Conservation (phyloP, 2,329 filamentous ascomycete genomes). For the Xylaria multiplex region DNA sequence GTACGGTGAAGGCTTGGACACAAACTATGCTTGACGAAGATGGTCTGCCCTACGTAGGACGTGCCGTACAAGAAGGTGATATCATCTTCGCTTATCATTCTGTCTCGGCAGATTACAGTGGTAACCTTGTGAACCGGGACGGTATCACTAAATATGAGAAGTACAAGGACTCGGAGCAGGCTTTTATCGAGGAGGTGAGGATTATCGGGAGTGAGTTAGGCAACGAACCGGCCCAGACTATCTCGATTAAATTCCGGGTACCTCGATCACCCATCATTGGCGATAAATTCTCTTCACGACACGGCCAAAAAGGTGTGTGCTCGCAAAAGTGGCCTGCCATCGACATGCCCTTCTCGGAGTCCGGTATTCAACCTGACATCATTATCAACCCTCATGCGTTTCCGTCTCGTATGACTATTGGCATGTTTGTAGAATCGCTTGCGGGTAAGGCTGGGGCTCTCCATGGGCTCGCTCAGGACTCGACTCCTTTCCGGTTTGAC, state of each 20-base stretch:
- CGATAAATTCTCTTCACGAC: slow-evolving; percentile 98
- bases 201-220: slow-evolving; percentile 87
- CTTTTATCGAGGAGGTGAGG: slow-evolving; percentile 91
- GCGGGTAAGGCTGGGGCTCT: slow-evolving; percentile 94
- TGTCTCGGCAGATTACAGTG: slow-evolving; percentile 81
- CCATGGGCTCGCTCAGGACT: slow-evolving; percentile 95
- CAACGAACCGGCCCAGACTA: slow-evolving; percentile 82
- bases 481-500: slow-evolving; percentile 92
- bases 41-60: slow-evolving; percentile 83
- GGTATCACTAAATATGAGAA: slow-evolving; percentile 87
- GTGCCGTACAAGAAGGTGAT: slow-evolving; percentile 81
- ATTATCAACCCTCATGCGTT: slow-evolving; percentile 99
- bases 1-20: slow-evolving; percentile 75
- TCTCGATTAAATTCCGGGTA: slow-evolving; percentile 93
- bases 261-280: slow-evolving; percentile 92
- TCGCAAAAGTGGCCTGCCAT: slow-evolving; percentile 94
- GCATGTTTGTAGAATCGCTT: slow-evolving; percentile 98
- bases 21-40: slow-evolving; percentile 84
- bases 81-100: slow-evolving; percentile 90
- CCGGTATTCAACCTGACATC: slow-evolving; percentile 93
- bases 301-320: slow-evolving; percentile 97
- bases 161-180: slow-evolving; percentile 91
- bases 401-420: slow-evolving; percentile 99
- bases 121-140: slow-evolving; percentile 85
- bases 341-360: slow-evolving; percentile 97